Evolutionary conservation across 805 yeast genomes (phyloP), one percentile per base, ranked within the genome.

Genomic region (Candida yuanshanica): DNA sequence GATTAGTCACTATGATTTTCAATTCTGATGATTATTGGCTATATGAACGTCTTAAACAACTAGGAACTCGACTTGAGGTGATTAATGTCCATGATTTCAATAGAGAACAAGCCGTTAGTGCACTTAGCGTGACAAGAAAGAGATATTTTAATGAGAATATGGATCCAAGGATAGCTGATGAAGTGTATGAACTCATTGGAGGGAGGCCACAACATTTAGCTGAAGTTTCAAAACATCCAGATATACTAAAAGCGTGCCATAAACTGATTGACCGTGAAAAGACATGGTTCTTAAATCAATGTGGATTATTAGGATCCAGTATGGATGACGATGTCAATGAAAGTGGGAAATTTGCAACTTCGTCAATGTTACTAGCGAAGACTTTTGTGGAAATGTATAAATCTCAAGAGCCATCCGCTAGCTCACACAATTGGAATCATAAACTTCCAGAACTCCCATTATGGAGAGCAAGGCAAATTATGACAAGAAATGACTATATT

Each of bases 251-350:
- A 25, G 88, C 88, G 0, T 78, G 86, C 47, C 83, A 83, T 51
- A 72, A 69, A 44, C 68, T 86, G 25, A 83, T 86, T 42, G 93
- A 86, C 56, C 66, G 82, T 8, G 95, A 86, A 50, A 83, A 83
- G 56, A 83, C 89, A 0, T 86, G 95, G 95, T 82, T 85, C 48
- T 67, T 86, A 48, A 86, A 83, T 55, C 87, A 85, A 52, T 85
- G 95, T 60, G 93, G 88, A 0, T 63, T 86, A 12, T 60, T 86
- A 9, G 95, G 95, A 2, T 71, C 69, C 48, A 77, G 70, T 16
- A 84, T 86, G 95, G 95, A 86, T 55, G 95, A 86, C 53, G 95
- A 86, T 62, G 95, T 86, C 7, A 83, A 84, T 84, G 90, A 83
- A 47, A 70, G 74, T 47, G 95, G 95, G 5, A 85, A 84, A 58